Base-by-base conservation (phyloP, 768 basidiomycete genomes). In the Amanita pallidorosea region DNA sequence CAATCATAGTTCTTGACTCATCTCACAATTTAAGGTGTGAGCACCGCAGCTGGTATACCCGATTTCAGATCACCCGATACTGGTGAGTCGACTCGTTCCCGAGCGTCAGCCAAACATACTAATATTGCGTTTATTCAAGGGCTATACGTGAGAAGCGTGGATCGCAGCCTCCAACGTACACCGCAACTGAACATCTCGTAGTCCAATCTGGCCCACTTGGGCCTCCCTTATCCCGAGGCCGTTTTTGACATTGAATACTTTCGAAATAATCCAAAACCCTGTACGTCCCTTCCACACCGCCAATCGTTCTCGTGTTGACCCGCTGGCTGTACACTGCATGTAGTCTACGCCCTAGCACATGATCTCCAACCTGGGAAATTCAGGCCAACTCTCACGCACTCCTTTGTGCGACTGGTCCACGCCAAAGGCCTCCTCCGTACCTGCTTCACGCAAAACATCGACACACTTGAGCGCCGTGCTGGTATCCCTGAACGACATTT, bases 221-320 rank as follows among this genome's bases (percentile, higher is more conserved):
- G 85, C 15, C 74, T 91, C 12, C 93, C 92, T n/a, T 81, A 86
- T 58, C 92, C 94, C 0, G 94, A 98, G 59, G 94, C 94, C 0
- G 93, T 97, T 27, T 98, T 98, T 59, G 88, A 97, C 57, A 85
- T 98, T 59, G 70, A 71, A 45, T 98, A 83, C 69, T 94, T 97
- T 71, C 72, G 79, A 56, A 61, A 67, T 40, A 88, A 89, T 54
- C 92, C 91, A 3, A 69, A 80, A 13, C 88, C 91, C 29, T 91
- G 88, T 88, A 59, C 53, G 81, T 62, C 50, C 12, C 36, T 35
- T n/a, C 35, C 35, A 17, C 34, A 17, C 23, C 8, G 35, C 34
- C 46, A 11, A 36, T 8, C 13, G 7, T 29, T 29, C 22, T 29
- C 11, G 15, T 43, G n/a, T 12, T 13, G 7, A 18, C 12, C 4